Conservation (phyloP, 2,329 filamentous ascomycete genomes). For the Fusarium continuum region DNA sequence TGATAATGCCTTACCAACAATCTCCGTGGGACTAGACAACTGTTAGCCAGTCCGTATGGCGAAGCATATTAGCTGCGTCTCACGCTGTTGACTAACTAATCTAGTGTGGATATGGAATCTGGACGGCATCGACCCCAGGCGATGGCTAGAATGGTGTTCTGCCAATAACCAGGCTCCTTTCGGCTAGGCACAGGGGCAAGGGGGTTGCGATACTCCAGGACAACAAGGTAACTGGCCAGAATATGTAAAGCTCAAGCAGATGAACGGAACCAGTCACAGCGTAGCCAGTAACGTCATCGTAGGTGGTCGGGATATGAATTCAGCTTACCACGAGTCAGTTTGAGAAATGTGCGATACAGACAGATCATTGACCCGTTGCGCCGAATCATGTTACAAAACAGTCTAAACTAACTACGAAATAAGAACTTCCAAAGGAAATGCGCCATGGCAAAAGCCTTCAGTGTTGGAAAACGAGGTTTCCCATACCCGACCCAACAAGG, state of each 20-base stretch:
- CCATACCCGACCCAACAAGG: constrained; percentile 28
- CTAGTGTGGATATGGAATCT: not conserved
- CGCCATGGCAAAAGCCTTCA: constrained; percentile 38
- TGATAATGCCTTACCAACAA: no score
- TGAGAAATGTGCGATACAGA: constrained; percentile 10
- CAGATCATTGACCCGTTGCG: constrained; percentile 34
- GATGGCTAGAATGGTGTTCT: not conserved
- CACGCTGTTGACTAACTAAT: not conserved
- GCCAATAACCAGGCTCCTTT: constrained; percentile 9
- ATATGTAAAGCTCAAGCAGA: constrained; percentile 1
- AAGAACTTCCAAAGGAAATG: constrained; percentile 41
- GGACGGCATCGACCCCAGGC: not conserved
- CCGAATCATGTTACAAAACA: constrained; percentile 41
- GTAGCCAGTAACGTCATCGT: constrained; percentile 23
- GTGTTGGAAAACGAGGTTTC: constrained; percentile 33
- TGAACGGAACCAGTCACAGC: constrained; percentile 24
- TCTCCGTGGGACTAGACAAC: no score
- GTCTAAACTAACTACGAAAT: constrained; percentile 45
- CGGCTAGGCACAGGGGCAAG: constrained; percentile 13
- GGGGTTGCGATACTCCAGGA: not conserved
- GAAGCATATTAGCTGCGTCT: not conserved
- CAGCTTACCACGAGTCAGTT: not conserved
- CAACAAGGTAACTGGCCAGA: not conserved
- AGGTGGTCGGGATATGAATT: not conserved
- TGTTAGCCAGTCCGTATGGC: not conserved